phyloP scores from a whole-genome alignment of 768 basidiomycete species.

The Pleurotus giganteus region DNA sequence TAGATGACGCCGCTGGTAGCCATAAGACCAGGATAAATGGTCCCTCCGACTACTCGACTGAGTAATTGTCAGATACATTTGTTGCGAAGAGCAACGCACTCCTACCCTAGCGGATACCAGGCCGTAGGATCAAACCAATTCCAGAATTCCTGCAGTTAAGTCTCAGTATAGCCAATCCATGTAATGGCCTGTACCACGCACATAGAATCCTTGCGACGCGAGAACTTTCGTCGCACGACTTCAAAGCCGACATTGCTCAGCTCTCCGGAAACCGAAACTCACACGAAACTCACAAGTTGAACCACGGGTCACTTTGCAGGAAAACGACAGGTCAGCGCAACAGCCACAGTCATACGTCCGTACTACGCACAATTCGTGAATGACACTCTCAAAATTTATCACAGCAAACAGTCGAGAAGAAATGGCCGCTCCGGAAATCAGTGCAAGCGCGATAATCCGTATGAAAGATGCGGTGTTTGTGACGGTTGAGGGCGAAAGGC shows the following conservation, averaged over 20 bases:
- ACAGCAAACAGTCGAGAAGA: conserved; percentile 97
- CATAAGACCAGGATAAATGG: conserved; percentile 98
- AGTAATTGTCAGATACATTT: background rate
- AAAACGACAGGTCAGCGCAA: conserved; percentile 15
- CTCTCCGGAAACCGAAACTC: background rate
- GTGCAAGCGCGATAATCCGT: conserved; percentile 82
- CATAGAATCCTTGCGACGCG: conserved; percentile 93
- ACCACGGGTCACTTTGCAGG: conserved; percentile 87
- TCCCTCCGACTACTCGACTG: conserved; percentile 94
- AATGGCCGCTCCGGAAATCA: conserved; percentile 94
- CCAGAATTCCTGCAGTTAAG: conserved; percentile 85
- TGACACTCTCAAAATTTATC: conserved; percentile 97
- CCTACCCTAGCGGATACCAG: conserved; percentile 87
- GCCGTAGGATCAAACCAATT: conserved; percentile 99
- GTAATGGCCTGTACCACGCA: conserved; percentile 35
- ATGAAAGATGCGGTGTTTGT: conserved; percentile 88
- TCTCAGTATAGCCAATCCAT: background rate
- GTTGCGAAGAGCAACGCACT: background rate
- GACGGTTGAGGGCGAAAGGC: conserved; percentile 70
- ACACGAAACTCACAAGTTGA: conserved; percentile 82
- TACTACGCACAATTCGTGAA: conserved; percentile 91
- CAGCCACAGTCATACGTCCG: conserved; percentile 7
- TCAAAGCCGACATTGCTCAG: conserved; percentile 18
- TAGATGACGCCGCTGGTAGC: conserved; percentile 97
- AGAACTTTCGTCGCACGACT: conserved; percentile 93